Conservation (phyloP, 139 green algal genomes). For the Chlorella ohadii region DNA sequence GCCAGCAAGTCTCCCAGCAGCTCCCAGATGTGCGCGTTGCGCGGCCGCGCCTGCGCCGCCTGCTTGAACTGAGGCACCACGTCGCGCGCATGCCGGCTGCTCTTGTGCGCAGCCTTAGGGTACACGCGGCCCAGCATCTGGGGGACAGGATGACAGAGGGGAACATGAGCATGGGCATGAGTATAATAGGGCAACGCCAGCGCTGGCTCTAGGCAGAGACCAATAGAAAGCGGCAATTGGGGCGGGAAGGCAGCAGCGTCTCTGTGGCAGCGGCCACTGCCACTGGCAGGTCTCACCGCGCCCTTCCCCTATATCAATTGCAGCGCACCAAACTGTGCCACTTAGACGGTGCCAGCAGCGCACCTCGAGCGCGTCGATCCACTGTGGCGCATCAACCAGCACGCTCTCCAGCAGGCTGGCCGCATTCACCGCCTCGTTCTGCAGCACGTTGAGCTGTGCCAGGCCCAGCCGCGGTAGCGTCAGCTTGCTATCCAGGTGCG, state of each 20-base stretch:
- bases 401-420: constrained; percentile 74
- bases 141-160: no score
- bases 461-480: constrained; percentile 71
- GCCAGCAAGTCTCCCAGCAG: constrained; percentile 84
- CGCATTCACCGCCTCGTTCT: constrained; percentile 64
- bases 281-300: no score
- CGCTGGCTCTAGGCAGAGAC: no score
- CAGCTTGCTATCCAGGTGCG: constrained; percentile 56
- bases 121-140: constrained; percentile 57
- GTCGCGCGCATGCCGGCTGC: constrained; percentile 2
- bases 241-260: not conserved
- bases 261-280: no score
- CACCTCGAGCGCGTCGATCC: constrained; percentile 75
- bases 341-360: not conserved
- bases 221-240: not conserved
- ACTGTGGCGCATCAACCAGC: constrained; percentile 64
- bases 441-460: constrained; percentile 73
- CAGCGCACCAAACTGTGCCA: no score
- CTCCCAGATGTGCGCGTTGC: constrained; percentile 77
- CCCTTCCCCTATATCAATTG: no score
- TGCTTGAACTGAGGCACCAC: constrained; percentile 59
- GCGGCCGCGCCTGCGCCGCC: constrained; percentile 47
- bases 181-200: not conserved
- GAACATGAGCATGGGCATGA: no score
- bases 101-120: constrained; percentile 38